These are phyloP conservation scores for Isoetes taiwanensis DNA, from an alignment of 75 land plant genomes.

Conservation along the genomic window DNA sequence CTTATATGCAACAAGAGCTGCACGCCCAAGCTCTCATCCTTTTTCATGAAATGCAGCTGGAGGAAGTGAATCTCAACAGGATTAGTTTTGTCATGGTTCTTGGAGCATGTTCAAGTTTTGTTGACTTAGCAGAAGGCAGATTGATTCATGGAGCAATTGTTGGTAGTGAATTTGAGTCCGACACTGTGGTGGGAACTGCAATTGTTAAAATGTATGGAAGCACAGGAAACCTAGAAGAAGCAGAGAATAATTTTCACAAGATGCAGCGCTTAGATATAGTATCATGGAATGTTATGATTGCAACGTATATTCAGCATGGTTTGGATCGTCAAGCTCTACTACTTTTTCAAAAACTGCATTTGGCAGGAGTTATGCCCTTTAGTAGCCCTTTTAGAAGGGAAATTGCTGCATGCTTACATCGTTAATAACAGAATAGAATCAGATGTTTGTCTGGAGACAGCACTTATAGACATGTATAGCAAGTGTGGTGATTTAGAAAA, in stretches of 20 bases:
- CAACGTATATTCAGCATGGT: conserved; percentile 1
- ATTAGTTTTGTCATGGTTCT: conserved; percentile 43
- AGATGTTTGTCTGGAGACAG: not conserved
- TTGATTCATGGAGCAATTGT: not conserved
- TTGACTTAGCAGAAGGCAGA: too few species aligned
- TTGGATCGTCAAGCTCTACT: conserved; percentile 1
- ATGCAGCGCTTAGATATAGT: not conserved
- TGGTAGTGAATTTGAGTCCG: conserved; percentile 1
- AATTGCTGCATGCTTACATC: too few species aligned
- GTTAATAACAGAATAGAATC: not conserved
- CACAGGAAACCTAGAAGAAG: conserved; percentile 1
- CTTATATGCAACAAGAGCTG: conserved; percentile 34
- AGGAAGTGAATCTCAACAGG: conserved; percentile 32
- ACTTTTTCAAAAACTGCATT: conserved; percentile 23
- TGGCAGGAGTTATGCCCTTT: too few species aligned
- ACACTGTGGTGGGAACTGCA: not conserved
- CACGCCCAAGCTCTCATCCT: conserved; percentile 23
- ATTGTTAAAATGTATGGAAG: not conserved
- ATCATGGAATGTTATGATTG: conserved; percentile 13
- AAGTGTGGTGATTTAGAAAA: not conserved
- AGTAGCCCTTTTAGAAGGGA: too few species aligned
- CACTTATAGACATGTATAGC: conserved; percentile 5
- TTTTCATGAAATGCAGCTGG: conserved; percentile 22
- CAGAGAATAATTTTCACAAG: not conserved
- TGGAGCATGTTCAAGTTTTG: conserved; percentile 42